Conservation (phyloP, 23 red algal species). For the Agarophyton chilense region DNA sequence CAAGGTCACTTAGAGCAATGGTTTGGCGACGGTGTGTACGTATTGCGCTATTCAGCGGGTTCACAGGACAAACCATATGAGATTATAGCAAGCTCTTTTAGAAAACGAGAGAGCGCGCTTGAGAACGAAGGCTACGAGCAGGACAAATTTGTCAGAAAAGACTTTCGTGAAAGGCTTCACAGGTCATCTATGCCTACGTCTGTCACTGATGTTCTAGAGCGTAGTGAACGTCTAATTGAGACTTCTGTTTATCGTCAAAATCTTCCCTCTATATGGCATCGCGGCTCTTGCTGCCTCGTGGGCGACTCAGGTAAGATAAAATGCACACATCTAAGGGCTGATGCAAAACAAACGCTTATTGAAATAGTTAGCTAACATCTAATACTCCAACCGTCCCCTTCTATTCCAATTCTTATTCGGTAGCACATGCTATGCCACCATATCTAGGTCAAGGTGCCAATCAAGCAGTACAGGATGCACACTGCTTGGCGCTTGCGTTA, state of each 20-base stretch:
- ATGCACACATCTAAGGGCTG: neutral
- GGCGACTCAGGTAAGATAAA: conserved; percentile 76
- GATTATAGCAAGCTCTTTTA: conserved; percentile 44
- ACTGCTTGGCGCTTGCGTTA: conserved; percentile 49
- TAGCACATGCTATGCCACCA: conserved; percentile 83
- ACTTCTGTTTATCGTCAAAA: conserved; percentile 50
- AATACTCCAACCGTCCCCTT: no score
- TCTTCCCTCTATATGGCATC: conserved; percentile 5
- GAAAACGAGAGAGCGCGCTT: neutral
- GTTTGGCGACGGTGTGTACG: conserved; percentile 82
- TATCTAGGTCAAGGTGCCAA: conserved; percentile 83
- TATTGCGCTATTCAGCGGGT: conserved; percentile 56
- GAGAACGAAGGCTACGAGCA: conserved; percentile 33
- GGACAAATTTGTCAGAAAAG: neutral
- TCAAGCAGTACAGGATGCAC: conserved; percentile 75
- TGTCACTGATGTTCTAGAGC: neutral
- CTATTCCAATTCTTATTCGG: neutral
- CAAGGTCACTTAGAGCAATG: conserved; percentile 29
- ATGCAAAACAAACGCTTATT: no score
- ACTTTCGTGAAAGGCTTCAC: neutral
- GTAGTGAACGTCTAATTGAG: conserved; percentile 50
- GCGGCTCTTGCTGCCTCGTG: conserved; percentile 58
- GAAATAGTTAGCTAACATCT: neutral
- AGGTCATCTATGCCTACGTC: conserved; percentile 5
- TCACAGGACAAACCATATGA: neutral